Conservation (phyloP, 768 basidiomycete species). For the Cubamyces lactineus region DNA sequence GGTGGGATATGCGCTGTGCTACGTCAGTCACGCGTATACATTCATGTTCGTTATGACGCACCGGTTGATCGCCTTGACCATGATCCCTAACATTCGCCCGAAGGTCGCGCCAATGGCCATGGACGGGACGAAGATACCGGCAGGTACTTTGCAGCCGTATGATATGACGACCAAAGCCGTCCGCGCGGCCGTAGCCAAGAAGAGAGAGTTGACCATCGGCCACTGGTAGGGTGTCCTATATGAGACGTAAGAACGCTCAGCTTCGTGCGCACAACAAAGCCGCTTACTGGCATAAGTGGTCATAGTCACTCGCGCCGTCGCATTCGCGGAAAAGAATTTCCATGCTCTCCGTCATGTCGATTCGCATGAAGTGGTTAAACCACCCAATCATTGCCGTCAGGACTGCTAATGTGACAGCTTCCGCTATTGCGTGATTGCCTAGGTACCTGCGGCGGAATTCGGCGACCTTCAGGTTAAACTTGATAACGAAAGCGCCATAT, state of each 20-base stretch:
- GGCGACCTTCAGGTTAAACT: conserved; percentile 94
- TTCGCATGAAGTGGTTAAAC: conserved; percentile 90
- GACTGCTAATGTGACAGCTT: conserved; percentile 85
- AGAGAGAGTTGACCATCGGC: conserved; percentile 90
- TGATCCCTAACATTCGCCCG: conserved; percentile 95
- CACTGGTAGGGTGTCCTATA: conserved; percentile 86
- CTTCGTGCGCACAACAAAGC: neutral
- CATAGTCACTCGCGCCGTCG: conserved; percentile 88
- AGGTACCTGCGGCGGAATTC: conserved; percentile 93
- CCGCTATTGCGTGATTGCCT: conserved; percentile 79
- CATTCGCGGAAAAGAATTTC: conserved; percentile 95
- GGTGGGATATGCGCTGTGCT: conserved; percentile 72
- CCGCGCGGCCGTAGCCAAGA: conserved; percentile 90
- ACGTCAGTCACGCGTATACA: neutral
- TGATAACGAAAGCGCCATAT: conserved; percentile 96
- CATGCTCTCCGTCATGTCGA: conserved; percentile 98
- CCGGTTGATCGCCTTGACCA: conserved; percentile 93
- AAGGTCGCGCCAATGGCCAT: conserved; percentile 99
- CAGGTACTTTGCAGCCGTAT: conserved; percentile 96
- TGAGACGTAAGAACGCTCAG: conserved; percentile 1
- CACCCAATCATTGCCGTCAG: conserved; percentile 92
- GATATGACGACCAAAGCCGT: conserved; percentile 86
- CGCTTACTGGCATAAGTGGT: conserved; percentile 93
- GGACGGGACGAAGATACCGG: conserved; percentile 97
- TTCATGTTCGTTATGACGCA: conserved; percentile 35